phyloP scores from a whole-genome alignment of 2,329 filamentous ascomycete genomes.

The Colletotrichum trifolii region DNA sequence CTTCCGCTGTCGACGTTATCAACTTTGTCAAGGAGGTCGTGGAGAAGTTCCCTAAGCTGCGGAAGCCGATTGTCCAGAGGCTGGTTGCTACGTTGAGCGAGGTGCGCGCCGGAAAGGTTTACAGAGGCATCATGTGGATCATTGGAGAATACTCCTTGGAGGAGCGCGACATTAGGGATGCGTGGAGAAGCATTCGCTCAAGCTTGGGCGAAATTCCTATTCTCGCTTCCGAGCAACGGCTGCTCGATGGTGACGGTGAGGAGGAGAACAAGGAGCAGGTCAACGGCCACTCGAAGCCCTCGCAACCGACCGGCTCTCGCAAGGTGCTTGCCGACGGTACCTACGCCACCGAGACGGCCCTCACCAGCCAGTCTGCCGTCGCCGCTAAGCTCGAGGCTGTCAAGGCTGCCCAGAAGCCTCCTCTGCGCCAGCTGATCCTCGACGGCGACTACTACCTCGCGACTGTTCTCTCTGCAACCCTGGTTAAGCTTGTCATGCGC shows the following conservation, averaged over 20 bases:
- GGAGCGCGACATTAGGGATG: conserved; percentile 92
- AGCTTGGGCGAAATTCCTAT: conserved; percentile 98
- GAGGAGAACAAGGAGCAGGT: conserved; percentile 71
- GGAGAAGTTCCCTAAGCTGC: conserved; percentile 93
- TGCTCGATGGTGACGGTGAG: conserved; percentile 86
- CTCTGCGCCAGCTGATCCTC: conserved; percentile 91
- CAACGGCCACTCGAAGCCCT: conserved; percentile 82
- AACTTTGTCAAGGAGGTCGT: conserved; percentile 99
- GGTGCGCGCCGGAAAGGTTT: conserved; percentile 96
- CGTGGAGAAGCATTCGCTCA: conserved; percentile 94
- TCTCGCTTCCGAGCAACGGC: conserved; percentile 89
- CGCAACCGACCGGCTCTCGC: conserved; percentile 83
- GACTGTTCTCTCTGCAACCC: conserved; percentile 92
- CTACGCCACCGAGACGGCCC: conserved; percentile 94
- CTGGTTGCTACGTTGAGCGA: conserved; percentile 91
- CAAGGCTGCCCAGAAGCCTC: conserved; percentile 96
- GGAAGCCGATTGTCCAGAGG: conserved; percentile 86
- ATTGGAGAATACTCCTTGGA: conserved; percentile 97
- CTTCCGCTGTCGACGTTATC: conserved; percentile 96
- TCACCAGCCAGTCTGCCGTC: conserved; percentile 91
- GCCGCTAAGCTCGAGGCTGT: conserved; percentile 95
- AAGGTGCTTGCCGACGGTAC: conserved; percentile 96
- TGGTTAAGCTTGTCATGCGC: conserved; percentile 98
- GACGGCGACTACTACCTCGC: conserved; percentile 98
- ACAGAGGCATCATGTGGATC: conserved; percentile 96